These are phyloP conservation scores for Cardamine occulta DNA, from an alignment of 345 rosid species.

Conservation along the genomic window DNA sequence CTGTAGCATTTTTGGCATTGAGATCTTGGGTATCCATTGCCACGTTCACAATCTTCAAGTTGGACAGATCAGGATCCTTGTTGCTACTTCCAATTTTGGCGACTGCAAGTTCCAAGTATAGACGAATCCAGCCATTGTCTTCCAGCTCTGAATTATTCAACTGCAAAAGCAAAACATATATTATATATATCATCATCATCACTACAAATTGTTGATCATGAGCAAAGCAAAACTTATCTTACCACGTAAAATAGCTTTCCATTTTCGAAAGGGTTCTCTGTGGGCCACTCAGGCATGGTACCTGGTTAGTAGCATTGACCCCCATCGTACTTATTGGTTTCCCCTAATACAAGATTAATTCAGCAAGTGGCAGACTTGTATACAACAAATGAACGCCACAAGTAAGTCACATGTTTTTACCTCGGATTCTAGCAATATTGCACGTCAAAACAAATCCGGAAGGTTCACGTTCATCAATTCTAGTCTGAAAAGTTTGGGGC, in stretches of 20 bases:
- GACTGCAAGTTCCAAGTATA: not conserved
- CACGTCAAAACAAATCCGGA: not conserved
- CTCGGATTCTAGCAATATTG: not conserved
- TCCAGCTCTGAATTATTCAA: not conserved
- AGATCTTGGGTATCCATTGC: not conserved
- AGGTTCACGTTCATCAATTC: not conserved
- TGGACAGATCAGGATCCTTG: not conserved
- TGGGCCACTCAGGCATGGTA: not conserved
- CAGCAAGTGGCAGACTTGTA: not conserved
- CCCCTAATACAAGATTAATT: not conserved
- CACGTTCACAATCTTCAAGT: not conserved
- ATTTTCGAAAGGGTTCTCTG: not conserved
- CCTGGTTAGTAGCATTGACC: too few relatives aligned
- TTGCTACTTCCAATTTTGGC: not conserved
- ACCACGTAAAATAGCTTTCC: not conserved
- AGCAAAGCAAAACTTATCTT: not conserved
- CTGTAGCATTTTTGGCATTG: not conserved
- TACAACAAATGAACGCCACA: not conserved
- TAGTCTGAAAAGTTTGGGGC: not conserved
- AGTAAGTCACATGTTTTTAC: not conserved
- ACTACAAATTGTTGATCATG: not conserved
- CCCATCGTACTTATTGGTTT: not conserved
- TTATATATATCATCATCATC: not conserved
- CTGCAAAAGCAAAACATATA: not conserved
- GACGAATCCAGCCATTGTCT: conserved; percentile 5